phyloP scores from a whole-genome alignment of 2,329 filamentous ascomycete genomes.

The Fusarium floridanum region DNA sequence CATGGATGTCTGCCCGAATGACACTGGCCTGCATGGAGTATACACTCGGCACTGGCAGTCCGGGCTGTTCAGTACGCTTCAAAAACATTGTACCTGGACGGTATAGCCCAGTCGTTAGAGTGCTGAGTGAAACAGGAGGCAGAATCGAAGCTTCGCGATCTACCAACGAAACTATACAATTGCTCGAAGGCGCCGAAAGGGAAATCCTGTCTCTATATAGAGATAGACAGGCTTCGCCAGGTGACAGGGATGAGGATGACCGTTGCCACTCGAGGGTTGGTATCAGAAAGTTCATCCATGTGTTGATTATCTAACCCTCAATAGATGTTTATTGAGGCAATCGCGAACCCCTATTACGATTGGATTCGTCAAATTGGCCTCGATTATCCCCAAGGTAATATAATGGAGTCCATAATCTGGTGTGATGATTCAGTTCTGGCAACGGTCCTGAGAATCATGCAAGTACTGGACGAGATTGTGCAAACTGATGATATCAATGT shows the following conservation, averaged over 20 bases:
- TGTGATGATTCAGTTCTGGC: neutral
- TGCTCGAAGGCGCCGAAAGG: neutral
- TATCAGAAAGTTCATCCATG: neutral
- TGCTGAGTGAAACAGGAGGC: neutral
- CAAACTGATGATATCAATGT: neutral
- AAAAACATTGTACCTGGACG: neutral
- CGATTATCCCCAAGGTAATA: too few relatives aligned
- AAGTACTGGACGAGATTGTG: neutral
- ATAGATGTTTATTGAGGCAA: neutral
- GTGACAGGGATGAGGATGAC: neutral
- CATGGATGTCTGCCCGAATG: neutral
- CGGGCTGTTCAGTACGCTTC: neutral
- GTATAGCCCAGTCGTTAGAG: neutral
- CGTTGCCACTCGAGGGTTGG: neutral
- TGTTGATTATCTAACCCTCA: neutral
- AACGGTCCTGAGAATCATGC: neutral
- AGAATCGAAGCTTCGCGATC: neutral
- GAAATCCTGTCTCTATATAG: neutral
- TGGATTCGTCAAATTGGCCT: too few relatives aligned
- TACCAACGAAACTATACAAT: neutral
- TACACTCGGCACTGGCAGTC: neutral
- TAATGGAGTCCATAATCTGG: neutral
- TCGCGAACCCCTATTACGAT: accelerated
- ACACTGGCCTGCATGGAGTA: neutral
- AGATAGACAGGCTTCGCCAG: neutral